These are phyloP conservation scores for Sergeia podlipaevii DNA, from an alignment of 208 protist species.

Conservation along the genomic window DNA sequence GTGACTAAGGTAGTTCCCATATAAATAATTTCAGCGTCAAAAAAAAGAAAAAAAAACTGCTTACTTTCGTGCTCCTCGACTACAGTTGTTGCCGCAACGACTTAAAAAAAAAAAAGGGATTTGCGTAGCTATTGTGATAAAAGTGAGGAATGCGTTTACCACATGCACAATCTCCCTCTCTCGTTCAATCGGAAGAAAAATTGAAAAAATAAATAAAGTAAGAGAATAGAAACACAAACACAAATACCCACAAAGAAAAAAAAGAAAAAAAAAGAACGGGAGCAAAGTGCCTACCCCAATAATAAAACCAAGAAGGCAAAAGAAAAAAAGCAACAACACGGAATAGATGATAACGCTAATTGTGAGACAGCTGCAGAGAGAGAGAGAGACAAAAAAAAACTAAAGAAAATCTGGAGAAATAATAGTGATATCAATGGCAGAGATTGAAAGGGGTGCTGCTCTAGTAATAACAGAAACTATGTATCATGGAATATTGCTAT, in stretches of 20 bases:
- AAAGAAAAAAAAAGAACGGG: not conserved
- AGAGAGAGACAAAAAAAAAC: not conserved
- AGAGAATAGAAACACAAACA: slow-evolving; percentile 5
- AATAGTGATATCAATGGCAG: too few species aligned
- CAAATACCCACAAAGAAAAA: slow-evolving; percentile 4
- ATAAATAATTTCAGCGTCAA: not conserved
- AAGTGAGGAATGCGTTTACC: slow-evolving; percentile 5
- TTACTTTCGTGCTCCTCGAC: not conserved
- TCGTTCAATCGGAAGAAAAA: too few species aligned
- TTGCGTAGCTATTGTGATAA: too few species aligned
- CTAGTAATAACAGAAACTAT: not conserved
- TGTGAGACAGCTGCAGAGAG: not conserved
- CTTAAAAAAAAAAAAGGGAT: slow-evolving; percentile 9
- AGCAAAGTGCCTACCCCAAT: not conserved
- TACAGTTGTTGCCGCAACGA: too few species aligned
- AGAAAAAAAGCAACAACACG: slow-evolving; percentile 13
- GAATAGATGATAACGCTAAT: not conserved
- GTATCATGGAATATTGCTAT: not conserved
- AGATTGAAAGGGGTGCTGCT: too few species aligned
- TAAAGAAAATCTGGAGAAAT: too few species aligned
- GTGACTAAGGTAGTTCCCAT: not conserved
- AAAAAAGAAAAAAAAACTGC: slow-evolving; percentile 1
- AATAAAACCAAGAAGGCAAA: not conserved
- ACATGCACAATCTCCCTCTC: too few species aligned
- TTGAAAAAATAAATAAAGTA: slow-evolving; percentile 7